phyloP scores from a whole-genome alignment of 331 rosid genomes.

The Malus hybrid region DNA sequence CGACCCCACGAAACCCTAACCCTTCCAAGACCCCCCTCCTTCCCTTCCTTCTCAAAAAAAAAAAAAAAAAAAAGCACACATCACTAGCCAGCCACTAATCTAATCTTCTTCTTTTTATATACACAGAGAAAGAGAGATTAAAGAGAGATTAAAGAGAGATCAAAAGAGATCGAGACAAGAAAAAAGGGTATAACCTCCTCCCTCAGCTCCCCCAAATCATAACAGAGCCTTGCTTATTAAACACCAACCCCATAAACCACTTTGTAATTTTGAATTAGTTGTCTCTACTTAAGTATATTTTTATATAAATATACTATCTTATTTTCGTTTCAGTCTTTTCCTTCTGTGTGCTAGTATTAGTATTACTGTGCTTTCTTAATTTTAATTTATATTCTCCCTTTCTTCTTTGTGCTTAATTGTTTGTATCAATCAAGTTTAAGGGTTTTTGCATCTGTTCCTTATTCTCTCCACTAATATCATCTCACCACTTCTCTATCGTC shows the following conservation, averaged over 20 bases:
- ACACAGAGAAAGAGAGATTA: neutral
- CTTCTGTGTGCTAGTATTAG: neutral
- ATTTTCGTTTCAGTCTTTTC: constrained; percentile 15
- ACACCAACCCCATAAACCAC: neutral
- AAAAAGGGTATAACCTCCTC: neutral
- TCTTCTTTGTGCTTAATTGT: constrained; percentile 19
- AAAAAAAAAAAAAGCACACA: no score
- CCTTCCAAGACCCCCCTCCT: constrained; percentile 22
- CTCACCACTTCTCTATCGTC: neutral
- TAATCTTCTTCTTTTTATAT: neutral
- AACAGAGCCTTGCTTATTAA: neutral
- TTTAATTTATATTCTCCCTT: constrained; percentile 7
- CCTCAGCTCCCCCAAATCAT: neutral
- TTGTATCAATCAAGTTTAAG: constrained; percentile 18
- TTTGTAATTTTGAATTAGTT: neutral
- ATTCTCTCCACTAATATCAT: constrained; percentile 22
- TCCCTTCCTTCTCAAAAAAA: neutral
- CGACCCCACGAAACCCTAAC: constrained; percentile 83
- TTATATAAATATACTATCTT: neutral
- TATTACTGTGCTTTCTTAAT: constrained; percentile 13
- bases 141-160: neutral
- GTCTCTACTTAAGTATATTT: neutral
- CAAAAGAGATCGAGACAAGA: neutral
- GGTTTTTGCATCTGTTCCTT: constrained; percentile 38
- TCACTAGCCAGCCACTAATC: neutral